These are phyloP conservation scores for Ceratocystis smalleyi DNA, from an alignment of 2,329 filamentous ascomycete genomes.

Conservation along the genomic window DNA sequence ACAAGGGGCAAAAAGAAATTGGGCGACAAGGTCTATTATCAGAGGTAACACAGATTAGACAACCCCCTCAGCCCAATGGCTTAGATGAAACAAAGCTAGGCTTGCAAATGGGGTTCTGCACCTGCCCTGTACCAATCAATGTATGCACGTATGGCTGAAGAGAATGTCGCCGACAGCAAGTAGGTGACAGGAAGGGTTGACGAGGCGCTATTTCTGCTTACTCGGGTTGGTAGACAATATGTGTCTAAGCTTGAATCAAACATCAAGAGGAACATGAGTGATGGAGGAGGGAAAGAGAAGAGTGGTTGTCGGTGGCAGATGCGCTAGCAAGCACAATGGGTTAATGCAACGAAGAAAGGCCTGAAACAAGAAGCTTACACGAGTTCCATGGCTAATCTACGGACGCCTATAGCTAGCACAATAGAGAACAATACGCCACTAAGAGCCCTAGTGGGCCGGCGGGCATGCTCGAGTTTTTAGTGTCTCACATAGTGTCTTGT, in stretches of 20 bases:
- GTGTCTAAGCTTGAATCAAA: not conserved
- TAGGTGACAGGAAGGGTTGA: not conserved
- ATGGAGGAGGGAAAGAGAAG: not conserved
- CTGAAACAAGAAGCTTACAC: not conserved
- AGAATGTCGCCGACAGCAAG: not conserved
- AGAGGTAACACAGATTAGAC: not conserved
- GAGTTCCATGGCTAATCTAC: not conserved
- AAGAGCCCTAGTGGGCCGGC: not conserved
- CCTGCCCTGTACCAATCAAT: not conserved
- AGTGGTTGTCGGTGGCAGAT: not conserved
- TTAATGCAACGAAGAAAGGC: not conserved
- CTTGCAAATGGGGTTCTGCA: not conserved
- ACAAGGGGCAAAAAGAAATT: not conserved
- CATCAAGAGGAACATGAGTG: not conserved
- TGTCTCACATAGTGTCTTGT: not conserved
- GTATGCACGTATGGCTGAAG: not conserved
- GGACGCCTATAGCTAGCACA: not conserved
- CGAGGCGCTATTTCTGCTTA: not conserved
- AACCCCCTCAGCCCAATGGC: not conserved
- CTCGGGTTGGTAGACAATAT: not conserved
- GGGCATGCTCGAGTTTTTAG: not conserved
- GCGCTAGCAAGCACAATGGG: not conserved
- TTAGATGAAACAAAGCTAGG: not conserved
- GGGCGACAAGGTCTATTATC: not conserved
- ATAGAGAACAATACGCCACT: not conserved